phyloP scores from a whole-genome alignment of 1,284 basidiomycete genomes.

The Fistulina hepatica region DNA sequence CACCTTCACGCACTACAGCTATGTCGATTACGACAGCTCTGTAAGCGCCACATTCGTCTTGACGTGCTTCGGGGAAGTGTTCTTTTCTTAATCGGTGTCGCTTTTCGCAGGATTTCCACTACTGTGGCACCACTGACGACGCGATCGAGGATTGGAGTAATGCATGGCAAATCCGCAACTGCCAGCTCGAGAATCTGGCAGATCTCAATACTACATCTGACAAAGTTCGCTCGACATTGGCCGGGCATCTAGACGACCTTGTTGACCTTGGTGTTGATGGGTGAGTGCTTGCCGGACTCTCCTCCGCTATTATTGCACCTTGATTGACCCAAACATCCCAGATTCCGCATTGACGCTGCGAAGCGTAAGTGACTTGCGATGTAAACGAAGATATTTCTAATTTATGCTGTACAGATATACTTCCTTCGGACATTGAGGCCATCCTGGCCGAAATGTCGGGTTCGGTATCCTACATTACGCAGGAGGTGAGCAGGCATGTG shows the following conservation, averaged over 20 bases:
- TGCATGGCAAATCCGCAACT: conserved; percentile 46
- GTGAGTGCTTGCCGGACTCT: too few relatives aligned
- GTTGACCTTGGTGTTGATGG: conserved; percentile 54
- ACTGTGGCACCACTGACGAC: conserved; percentile 46
- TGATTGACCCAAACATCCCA: too few relatives aligned
- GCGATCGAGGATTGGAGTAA: conserved; percentile 47
- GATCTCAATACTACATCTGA: conserved; percentile 53
- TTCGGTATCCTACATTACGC: neutral
- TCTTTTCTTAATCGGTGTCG: neutral
- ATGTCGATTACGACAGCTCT: conserved; percentile 30
- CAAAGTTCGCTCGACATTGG: conserved; percentile 42
- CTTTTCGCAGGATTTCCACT: conserved; percentile 42
- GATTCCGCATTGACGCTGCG: too few relatives aligned
- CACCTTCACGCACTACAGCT: conserved; percentile 45
- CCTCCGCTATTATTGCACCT: too few relatives aligned
- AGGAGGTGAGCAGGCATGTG: conserved; percentile 27
- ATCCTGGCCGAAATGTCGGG: conserved; percentile 36
- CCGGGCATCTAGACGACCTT: conserved; percentile 49
- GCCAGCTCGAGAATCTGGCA: conserved; percentile 43
- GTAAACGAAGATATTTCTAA: too few relatives aligned
- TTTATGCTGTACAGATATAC: too few relatives aligned
- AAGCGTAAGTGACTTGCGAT: conserved; percentile 21
- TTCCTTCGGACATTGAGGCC: conserved; percentile 39
- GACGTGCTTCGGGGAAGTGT: neutral
- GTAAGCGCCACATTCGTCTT: neutral